A percentile compares a stretch with the other conserved stretches of the same genome.
phyloP scores from a whole-genome alignment of 2,329 filamentous ascomycete species.

The Simplicillium aogashimaense region DNA sequence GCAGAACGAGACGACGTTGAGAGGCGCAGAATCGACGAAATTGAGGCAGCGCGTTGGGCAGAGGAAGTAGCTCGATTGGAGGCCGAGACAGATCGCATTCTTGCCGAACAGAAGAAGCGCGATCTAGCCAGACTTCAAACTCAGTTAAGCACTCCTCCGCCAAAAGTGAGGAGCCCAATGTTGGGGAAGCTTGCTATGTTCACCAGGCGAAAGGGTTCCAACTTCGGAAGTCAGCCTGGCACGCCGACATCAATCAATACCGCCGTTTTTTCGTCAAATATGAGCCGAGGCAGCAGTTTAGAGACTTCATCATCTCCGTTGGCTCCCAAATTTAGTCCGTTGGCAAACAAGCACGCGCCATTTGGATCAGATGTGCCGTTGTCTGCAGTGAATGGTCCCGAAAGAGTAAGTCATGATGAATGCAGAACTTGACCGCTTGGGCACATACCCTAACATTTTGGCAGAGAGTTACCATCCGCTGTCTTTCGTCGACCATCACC shows the following conservation, averaged over 20 bases:
- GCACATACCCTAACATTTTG: constrained; percentile 4
- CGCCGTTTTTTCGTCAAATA: constrained; percentile 23
- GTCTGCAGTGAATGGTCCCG: constrained; percentile 71
- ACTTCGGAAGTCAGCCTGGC: constrained; percentile 20
- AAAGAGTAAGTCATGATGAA: constrained; percentile 48
- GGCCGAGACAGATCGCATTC: constrained; percentile 36
- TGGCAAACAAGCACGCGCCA: constrained; percentile 1
- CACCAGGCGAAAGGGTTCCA: constrained; percentile 29
- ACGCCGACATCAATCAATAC: constrained; percentile 22
- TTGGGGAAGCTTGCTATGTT: constrained; percentile 39
- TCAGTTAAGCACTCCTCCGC: constrained; percentile 25
- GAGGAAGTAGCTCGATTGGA: constrained; percentile 27
- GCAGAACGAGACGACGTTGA: constrained; percentile 9
- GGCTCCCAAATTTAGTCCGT: constrained; percentile 8
- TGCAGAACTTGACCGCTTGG: constrained; percentile 1
- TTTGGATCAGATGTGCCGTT: constrained; percentile 56
- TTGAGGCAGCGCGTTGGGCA: no score
- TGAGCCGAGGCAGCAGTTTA: constrained; percentile 21
- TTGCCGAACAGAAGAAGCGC: constrained; percentile 38
- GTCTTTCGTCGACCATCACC: constrained; percentile 55
- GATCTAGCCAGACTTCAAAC: constrained; percentile 35
- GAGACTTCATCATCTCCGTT: constrained; percentile 16
- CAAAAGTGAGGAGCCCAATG: constrained; percentile 26
- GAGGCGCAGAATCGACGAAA: neutral
- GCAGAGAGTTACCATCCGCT: constrained; percentile 63